Evolutionary conservation across 192 early-diverging fungal genomes (phyloP), one percentile per base, ranked within the genome.

Genomic region (Backusella tuberculispora): DNA sequence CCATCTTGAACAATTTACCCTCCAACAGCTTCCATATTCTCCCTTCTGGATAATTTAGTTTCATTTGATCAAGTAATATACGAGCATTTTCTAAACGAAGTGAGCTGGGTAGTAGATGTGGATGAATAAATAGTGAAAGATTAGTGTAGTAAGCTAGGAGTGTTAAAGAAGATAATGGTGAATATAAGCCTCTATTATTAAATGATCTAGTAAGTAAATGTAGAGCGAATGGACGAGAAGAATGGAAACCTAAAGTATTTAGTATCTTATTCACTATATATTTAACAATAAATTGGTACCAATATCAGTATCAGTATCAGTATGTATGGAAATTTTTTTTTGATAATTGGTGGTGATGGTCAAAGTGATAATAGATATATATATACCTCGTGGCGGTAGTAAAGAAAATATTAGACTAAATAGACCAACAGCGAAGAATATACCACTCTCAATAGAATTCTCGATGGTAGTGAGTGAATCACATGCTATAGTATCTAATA

Each of bases 401-500:
- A 81, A 66, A 9, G 79, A 81, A 74, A 81, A 81, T 1, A 81
- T 74, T 5, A 81, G 72, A 50, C 71, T 76, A 64, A 81, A 74
- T 43, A 81, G 26, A 2, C 79, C 79, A 42, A 81, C 43, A 1
- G 75, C 79, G 65, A 81, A 81, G 24, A 81, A 77, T 0, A 81
- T 66, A 2, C 79, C 79, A 40, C 76, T 73, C 60, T 81, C 56
- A 21, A 79, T 56, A 6, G 69, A 60, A 29, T 45, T 66, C 24
- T 70, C 68, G 42, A 24, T 29, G 9, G 46, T 21, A 34, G 38
- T 38, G 8, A 40, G 17, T 7, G 66, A 67, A 24, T 60, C 53
- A 60, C 53, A 60, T 60, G 53, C 53, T 5, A 60, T 60, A 24
- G 10, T 60, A 13, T 60, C 53, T 60, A 60, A 60, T 60, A 60